Conservation (phyloP, 306 rosid genomes). For the Rosa rugosa region DNA sequence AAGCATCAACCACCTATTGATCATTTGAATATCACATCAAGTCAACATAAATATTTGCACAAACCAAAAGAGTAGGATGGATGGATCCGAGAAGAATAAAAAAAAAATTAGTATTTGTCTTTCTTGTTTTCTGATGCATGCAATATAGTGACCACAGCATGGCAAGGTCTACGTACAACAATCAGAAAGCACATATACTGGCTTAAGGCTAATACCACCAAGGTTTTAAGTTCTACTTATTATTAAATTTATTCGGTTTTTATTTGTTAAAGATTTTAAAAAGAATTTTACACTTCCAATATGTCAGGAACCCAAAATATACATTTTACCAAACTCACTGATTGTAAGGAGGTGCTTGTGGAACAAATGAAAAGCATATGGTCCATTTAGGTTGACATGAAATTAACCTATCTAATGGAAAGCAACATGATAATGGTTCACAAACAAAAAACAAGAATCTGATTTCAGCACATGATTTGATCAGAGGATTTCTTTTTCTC, state of each 20-base stretch:
- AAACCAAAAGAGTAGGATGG: conserved; percentile 3
- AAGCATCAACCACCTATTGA: conserved; percentile 92
- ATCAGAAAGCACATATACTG: conserved; percentile 5
- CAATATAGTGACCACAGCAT: neutral
- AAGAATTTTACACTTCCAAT: neutral
- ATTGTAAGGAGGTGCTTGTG: neutral
- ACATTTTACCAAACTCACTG: neutral
- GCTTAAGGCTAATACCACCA: neutral
- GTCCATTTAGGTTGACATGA: neutral
- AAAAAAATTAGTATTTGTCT: neutral
- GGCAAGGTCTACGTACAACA: neutral
- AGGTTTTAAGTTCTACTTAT: neutral
- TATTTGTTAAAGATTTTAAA: neutral
- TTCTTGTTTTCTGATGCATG: neutral
- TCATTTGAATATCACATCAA: conserved; percentile 27
- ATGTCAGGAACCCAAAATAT: neutral
- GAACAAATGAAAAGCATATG: neutral
- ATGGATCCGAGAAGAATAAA: conserved; percentile 1
- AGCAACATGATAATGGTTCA: neutral
- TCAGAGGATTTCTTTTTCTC: neutral
- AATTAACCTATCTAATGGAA: neutral
- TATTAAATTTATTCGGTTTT: neutral
- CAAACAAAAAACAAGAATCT: neutral
- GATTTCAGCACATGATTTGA: neutral
- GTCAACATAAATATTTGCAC: conserved; percentile 23